A percentile compares a stretch with the other conserved stretches of the same genome.
Evolutionary conservation across 2,329 filamentous ascomycete species (phyloP).

Genomic region (Ophiostoma ips): DNA sequence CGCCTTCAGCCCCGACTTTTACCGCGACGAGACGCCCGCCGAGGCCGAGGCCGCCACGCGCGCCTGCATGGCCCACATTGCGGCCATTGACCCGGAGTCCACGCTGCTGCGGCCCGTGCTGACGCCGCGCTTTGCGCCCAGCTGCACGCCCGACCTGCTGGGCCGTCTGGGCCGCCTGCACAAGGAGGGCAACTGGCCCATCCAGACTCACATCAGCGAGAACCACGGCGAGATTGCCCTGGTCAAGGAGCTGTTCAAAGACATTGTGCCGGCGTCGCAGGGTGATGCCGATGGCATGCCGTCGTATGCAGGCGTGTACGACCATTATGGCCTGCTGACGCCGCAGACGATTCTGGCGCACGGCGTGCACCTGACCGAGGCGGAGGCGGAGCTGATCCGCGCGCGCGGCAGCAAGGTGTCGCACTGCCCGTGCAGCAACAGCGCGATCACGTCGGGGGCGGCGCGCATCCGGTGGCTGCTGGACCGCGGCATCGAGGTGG

Average conservation of each 20-base stretch:
- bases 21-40: slow-evolving; percentile 57
- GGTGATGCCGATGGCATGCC: slow-evolving; percentile 12
- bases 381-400: slow-evolving; percentile 53
- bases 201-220: slow-evolving; percentile 86
- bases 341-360: slow-evolving; percentile 71
- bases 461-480: slow-evolving; percentile 64
- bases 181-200: slow-evolving; percentile 44
- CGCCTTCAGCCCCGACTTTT: slow-evolving; percentile 55
- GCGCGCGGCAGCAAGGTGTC: slow-evolving; percentile 50
- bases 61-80: slow-evolving; percentile 51
- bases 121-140: slow-evolving; percentile 57
- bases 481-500: slow-evolving; percentile 61
- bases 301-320: slow-evolving; percentile 70
- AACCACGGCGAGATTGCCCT: slow-evolving; percentile 61
- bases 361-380: slow-evolving; percentile 57
- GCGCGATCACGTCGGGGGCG: slow-evolving; percentile 63
- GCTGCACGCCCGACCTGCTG: slow-evolving; percentile 48
- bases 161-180: slow-evolving; percentile 50
- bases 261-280: slow-evolving; percentile 20
- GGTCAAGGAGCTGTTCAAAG: slow-evolving; percentile 55
- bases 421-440: slow-evolving; percentile 84
- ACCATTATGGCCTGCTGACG: slow-evolving; percentile 54
- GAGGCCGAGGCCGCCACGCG: slow-evolving; percentile 41
- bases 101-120: slow-evolving; percentile 64
- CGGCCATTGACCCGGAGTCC: slow-evolving; percentile 48